Percentiles rank a stretch among this genome's conserved stretches.
Evolutionary conservation across 139 green algal genomes (phyloP).

Genomic region (Yamagishiella unicocca): DNA sequence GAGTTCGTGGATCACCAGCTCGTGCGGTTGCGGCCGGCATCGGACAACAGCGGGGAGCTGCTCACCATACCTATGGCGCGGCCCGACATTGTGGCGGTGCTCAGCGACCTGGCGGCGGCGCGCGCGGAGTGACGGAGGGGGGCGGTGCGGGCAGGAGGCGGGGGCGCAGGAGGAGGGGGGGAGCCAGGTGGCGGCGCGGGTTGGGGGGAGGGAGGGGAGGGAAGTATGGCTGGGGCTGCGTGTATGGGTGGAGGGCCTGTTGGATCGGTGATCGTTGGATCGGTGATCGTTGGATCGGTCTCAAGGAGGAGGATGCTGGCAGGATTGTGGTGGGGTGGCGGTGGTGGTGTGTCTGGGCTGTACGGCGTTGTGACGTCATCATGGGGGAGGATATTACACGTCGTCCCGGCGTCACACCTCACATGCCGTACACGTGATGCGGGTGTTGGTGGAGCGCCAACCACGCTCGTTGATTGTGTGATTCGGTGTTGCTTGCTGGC

Average conservation of each 20-base stretch:
- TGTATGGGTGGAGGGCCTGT: too few relatives aligned
- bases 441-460: neutral
- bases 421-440: neutral
- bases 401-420: too few relatives aligned
- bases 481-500: neutral
- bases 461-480: neutral
- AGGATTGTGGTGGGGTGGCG: too few relatives aligned
- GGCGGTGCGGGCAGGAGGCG: neutral
- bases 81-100: conserved; percentile 47
- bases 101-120: conserved; percentile 54
- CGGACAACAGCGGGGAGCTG: conserved; percentile 63
- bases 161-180: neutral
- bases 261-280: too few relatives aligned
- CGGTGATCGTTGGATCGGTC: too few relatives aligned
- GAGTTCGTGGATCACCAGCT: conserved; percentile 94
- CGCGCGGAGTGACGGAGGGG: neutral
- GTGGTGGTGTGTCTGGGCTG: too few relatives aligned
- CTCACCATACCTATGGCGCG: conserved; percentile 73
- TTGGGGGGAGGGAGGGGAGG: neutral
- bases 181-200: neutral
- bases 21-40: conserved; percentile 44
- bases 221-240: neutral
- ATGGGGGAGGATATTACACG: too few relatives aligned
- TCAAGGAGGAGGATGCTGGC: too few relatives aligned
- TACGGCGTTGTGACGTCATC: too few relatives aligned